Conservation (phyloP, 768 basidiomycete genomes). For the Auricularia cornea region DNA sequence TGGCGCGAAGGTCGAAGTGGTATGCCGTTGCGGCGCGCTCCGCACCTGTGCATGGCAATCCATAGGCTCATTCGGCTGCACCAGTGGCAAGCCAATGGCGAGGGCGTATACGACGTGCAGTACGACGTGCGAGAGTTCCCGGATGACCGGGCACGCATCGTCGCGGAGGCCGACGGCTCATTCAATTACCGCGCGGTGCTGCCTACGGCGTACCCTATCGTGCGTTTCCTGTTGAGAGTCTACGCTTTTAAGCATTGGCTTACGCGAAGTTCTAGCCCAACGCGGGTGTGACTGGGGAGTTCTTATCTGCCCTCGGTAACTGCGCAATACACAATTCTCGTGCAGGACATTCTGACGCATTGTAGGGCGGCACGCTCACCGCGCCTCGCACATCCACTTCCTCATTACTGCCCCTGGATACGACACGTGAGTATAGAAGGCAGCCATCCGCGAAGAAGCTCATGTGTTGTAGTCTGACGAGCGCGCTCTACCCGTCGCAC, state of each 20-base stretch:
- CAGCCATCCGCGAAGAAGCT: not conserved
- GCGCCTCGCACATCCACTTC: constrained; percentile 28
- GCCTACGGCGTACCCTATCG: constrained; percentile 27
- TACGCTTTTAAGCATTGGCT: not conserved
- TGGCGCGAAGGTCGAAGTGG: constrained; percentile 27
- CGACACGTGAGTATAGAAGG: constrained; percentile 17
- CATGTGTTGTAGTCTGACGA: constrained; percentile 17
- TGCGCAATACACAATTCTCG: not conserved
- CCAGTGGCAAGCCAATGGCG: constrained; percentile 35
- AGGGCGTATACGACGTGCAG: constrained; percentile 30
- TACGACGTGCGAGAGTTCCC: constrained; percentile 12
- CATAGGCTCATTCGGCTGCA: not conserved
- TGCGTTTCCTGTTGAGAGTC: constrained; percentile 7
- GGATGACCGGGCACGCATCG: constrained; percentile 23
- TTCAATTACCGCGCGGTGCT: constrained; percentile 26
- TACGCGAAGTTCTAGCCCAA: constrained; percentile 14
- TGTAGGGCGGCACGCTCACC: constrained; percentile 24
- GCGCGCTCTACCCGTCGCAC: constrained; percentile 26
- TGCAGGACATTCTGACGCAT: not conserved
- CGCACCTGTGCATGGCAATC: not conserved
- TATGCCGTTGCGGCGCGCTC: constrained; percentile 8
- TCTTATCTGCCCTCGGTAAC: constrained; percentile 18
- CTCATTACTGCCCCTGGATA: constrained; percentile 26
- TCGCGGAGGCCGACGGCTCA: constrained; percentile 21
- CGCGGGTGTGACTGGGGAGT: constrained; percentile 23